phyloP scores from a whole-genome alignment of 2,329 filamentous ascomycete genomes.

The Alternaria sp. region DNA sequence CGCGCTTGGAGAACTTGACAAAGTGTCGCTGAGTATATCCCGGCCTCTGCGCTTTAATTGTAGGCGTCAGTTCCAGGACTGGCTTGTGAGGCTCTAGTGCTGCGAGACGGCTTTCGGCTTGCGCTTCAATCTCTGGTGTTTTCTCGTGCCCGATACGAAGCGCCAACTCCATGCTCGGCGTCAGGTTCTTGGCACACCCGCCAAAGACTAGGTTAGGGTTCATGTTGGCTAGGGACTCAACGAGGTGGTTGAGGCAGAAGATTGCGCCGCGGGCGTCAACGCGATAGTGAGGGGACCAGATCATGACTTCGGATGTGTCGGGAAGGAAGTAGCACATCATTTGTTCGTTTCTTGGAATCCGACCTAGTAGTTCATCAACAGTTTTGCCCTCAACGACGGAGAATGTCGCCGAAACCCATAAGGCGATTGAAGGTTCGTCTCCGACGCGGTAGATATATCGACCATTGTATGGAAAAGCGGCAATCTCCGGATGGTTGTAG shows the following conservation, averaged over 20 bases:
- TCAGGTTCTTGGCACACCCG: slow-evolving; percentile 36
- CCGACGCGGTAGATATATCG: slow-evolving; percentile 37
- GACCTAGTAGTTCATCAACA: slow-evolving; percentile 33
- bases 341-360: slow-evolving; percentile 38
- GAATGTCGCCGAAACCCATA: slow-evolving; percentile 39
- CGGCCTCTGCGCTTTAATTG: slow-evolving; percentile 17
- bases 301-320: slow-evolving; percentile 33
- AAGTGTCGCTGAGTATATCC: slow-evolving; percentile 17
- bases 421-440: slow-evolving; percentile 29
- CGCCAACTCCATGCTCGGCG: slow-evolving; percentile 34
- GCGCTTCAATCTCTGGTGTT: slow-evolving; percentile 28
- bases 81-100: slow-evolving; percentile 31
- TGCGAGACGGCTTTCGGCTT: slow-evolving; percentile 28
- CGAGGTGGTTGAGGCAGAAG: slow-evolving; percentile 35
- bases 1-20: slow-evolving; percentile 14
- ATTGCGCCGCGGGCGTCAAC: slow-evolving; percentile 39
- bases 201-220: slow-evolving; percentile 31
- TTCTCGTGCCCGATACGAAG: slow-evolving; percentile 27
- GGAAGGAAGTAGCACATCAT: slow-evolving; percentile 39
- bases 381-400: slow-evolving; percentile 28
- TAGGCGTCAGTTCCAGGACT: slow-evolving; percentile 30
- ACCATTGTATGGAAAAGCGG: slow-evolving; percentile 37
- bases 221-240: slow-evolving; percentile 30
- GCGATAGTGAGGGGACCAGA: slow-evolving; percentile 38
- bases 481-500: slow-evolving; percentile 38